Evolutionary conservation across 2,329 filamentous ascomycete species (phyloP), one percentile per base, ranked within the genome.

Genomic region (Pyricularia sp.): DNA sequence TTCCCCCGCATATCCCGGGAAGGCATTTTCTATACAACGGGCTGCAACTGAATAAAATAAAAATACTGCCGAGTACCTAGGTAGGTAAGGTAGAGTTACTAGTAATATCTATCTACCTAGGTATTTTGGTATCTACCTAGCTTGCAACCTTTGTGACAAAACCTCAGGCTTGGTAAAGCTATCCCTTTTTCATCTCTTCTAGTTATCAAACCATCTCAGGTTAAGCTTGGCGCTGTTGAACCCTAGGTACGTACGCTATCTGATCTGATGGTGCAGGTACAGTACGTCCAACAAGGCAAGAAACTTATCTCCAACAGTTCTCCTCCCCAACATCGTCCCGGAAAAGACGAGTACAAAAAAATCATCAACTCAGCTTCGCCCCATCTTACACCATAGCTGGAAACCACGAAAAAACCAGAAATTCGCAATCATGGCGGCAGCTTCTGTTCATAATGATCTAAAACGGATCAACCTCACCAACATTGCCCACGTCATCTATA

Each of bases 401-500:
- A 31, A 66, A 55, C 10, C n/a, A 36, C 10, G 11, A 50, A 28
- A 55, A 14, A 36, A 31, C 17, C 11, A 66, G 25, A 31, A 61
- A 26, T 11, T 3, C 58, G 58, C 33, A 42, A 72, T 55, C 68
- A 74, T 73, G 74, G 70, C 69, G 63, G 73, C 72, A 69, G 71
- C 72, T 25, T 69, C 64, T 64, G 69, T 69, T 64, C 63, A 68
- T 69, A 72, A 71, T 67, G 66, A 68, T 23, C 66, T 71, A 61
- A 72, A 74, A 65, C 78, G 78, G 73, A 80, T 80, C 71, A 71
- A 75, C 64, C 77, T 81, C 30, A 74, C 76, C 59, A 79, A 78
- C 73, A 76, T 80, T 55, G 78, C 82, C 28, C 81, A 84, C 70
- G 80, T 83, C 67, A 82, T 80, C 75, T 85, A 85, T 77, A 81